Evolutionary conservation across 2,329 filamentous ascomycete genomes (phyloP).

Genomic region (Fusarium staphyleae): DNA sequence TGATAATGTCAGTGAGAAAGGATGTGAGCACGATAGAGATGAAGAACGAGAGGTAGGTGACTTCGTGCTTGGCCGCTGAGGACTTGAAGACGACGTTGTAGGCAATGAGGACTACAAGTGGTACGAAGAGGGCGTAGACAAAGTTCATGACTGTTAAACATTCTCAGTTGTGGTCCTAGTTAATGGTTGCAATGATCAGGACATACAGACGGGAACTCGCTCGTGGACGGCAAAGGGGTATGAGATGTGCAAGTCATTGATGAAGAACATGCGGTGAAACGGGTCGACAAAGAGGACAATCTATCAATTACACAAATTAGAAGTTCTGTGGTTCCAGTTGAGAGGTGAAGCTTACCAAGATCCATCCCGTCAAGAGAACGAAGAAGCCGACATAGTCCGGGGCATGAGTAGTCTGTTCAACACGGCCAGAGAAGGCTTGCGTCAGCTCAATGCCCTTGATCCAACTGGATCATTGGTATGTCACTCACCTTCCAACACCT

Average conservation of each 20-base stretch:
- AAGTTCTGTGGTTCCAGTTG: constrained; percentile 1
- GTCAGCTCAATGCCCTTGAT: background rate
- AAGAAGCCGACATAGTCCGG: constrained; percentile 85
- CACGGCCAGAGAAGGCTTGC: background rate
- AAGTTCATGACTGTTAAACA: constrained; percentile 70
- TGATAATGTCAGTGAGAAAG: constrained; percentile 88
- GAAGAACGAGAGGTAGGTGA: constrained; percentile 80
- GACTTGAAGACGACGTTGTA: constrained; percentile 71
- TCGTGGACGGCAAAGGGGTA: constrained; percentile 87
- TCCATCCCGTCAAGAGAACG: constrained; percentile 72
- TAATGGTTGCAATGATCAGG: background rate
- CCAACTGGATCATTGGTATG: too few relatives aligned
- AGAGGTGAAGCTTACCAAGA: constrained; percentile 56
- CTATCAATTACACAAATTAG: constrained; percentile 29
- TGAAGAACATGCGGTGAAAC: constrained; percentile 93
- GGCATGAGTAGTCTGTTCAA: constrained; percentile 75
- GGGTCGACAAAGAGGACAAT: constrained; percentile 65
- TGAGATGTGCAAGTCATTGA: constrained; percentile 83
- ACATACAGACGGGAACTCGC: constrained; percentile 78
- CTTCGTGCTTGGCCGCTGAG: constrained; percentile 80
- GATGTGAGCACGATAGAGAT: constrained; percentile 79
- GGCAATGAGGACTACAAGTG: constrained; percentile 69
- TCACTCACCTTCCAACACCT: constrained; percentile 57
- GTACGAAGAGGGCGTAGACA: constrained; percentile 77
- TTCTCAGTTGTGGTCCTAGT: constrained; percentile 2